phyloP scores from a whole-genome alignment of 768 basidiomycete species.

The Amanita brunnescens region DNA sequence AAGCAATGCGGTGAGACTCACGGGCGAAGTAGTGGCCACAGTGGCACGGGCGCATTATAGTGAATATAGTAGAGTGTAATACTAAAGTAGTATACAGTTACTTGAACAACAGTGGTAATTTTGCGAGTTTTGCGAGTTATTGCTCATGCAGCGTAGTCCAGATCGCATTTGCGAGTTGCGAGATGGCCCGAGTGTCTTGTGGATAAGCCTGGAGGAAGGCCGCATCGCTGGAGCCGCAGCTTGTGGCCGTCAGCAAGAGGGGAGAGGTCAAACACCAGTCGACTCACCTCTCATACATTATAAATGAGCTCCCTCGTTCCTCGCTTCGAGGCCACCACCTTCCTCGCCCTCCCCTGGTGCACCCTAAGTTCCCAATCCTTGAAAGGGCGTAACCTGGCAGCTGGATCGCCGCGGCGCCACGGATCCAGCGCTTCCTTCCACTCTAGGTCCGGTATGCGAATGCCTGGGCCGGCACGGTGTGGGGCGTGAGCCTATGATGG shows the following conservation, averaged over 20 bases:
- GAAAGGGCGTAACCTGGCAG: background rate
- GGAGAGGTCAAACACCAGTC: background rate
- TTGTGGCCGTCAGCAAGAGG: background rate
- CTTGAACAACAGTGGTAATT: no score
- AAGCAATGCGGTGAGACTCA: no score
- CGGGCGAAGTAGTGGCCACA: no score
- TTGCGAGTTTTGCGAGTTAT: no score
- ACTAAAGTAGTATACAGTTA: no score
- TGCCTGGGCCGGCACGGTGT: background rate
- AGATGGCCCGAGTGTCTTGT: background rate
- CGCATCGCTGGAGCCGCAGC: background rate
- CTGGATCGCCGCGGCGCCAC: background rate
- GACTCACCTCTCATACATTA: background rate
- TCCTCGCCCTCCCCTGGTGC: background rate
- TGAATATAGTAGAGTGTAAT: no score
- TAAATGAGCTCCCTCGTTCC: background rate
- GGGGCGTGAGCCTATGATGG: no score
- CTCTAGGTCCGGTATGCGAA: background rate
- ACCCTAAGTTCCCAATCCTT: background rate
- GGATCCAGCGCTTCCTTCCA: background rate
- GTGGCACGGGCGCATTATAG: no score
- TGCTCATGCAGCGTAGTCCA: background rate
- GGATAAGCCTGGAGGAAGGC: background rate
- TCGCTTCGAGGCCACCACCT: background rate
- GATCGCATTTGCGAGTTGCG: background rate